Percentiles rank a stretch among this genome's conserved stretches.
Evolutionary conservation across 116 monocot genomes (phyloP).

Genomic region (Posidonia oceanica): DNA sequence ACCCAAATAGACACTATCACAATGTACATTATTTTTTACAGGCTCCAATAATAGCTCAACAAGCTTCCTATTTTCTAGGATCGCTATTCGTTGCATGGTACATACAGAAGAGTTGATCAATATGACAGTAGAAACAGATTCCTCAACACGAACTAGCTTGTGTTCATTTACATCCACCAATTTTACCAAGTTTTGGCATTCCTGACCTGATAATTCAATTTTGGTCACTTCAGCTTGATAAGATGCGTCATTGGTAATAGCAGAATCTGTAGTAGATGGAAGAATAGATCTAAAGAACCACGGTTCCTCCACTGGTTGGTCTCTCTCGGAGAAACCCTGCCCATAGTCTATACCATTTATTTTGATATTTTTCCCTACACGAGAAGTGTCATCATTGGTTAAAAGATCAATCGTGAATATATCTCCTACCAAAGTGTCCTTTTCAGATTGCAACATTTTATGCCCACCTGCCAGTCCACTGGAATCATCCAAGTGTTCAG

Average conservation of each 20-base stretch:
- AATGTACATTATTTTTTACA: slow-evolving; percentile 94
- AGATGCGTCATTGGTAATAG: slow-evolving; percentile 13
- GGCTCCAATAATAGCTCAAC: slow-evolving; percentile 90
- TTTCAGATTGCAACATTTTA: slow-evolving; percentile 12
- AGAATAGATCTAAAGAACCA: slow-evolving; percentile 57
- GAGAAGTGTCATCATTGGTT: neutral
- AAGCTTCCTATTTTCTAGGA: slow-evolving; percentile 85
- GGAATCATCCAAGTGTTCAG: slow-evolving; percentile 86
- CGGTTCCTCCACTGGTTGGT: slow-evolving; percentile 82
- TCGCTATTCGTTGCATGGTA: slow-evolving; percentile 95
- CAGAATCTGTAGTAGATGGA: slow-evolving; percentile 11
- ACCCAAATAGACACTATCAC: slow-evolving; percentile 89
- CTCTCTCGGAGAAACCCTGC: slow-evolving; percentile 28
- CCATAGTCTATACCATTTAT: slow-evolving; percentile 8
- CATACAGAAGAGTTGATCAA: slow-evolving; percentile 84
- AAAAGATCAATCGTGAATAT: neutral
- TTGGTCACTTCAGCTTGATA: slow-evolving; percentile 14
- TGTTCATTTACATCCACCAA: slow-evolving; percentile 19
- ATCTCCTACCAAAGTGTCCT: neutral
- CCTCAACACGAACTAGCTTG: slow-evolving; percentile 14
- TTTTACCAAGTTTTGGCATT: slow-evolving; percentile 18
- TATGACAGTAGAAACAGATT: slow-evolving; percentile 56
- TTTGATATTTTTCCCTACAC: slow-evolving; percentile 10
- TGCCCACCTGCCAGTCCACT: slow-evolving; percentile 70
- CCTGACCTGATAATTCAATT: slow-evolving; percentile 19